Evolutionary conservation across 441 rosid species (phyloP), one percentile per base, ranked within the genome.

Genomic region (Adansonia grandidieri): DNA sequence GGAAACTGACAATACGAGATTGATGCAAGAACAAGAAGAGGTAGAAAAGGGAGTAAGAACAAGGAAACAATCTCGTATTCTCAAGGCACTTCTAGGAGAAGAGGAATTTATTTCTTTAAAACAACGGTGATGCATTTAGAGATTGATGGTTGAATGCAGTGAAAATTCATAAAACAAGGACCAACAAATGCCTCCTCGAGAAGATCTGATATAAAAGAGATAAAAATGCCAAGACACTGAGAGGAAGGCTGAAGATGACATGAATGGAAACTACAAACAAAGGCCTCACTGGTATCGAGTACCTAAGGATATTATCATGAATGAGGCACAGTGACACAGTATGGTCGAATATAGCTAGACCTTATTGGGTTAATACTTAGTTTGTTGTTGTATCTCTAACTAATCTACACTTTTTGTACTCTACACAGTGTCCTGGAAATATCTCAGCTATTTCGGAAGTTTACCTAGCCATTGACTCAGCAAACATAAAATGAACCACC

Each of bases 391-490:
- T 60, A 22, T 60, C 65, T 60, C 40, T 9, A 64, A 2, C 44
- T 11, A 14, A 1, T 28, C 67, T 62, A 64, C 19, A 64, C 11
- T 37, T 64, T 37, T 64, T 37, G 11, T 64, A 10, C 69, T 37
- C 5, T 62, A 13, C 22, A 64, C 48, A 37, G 19, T 6, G 20
- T 15, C 11, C 40, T 64, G 69, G 47, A 64, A 64, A 37, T 32
- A 64, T 37, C 47, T 14, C 20, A 37, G 69, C 69, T 0, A 37
- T 15, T 6, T 60, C 9, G 22, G 24, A 40, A 65, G 67, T 63
- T 63, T 32, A 28, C 67, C 45, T 32, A 63, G 70, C 70, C 70
- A 65, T 65, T n/a, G 50, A 65, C 14, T 65, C 50, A 65, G 48
- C 20, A n/a, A 65, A 40, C 48, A 40, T 65, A 40, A 65, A 65